Conservation (phyloP, 1,139 yeast genomes). For the Groenewaldozyma sp. region DNA sequence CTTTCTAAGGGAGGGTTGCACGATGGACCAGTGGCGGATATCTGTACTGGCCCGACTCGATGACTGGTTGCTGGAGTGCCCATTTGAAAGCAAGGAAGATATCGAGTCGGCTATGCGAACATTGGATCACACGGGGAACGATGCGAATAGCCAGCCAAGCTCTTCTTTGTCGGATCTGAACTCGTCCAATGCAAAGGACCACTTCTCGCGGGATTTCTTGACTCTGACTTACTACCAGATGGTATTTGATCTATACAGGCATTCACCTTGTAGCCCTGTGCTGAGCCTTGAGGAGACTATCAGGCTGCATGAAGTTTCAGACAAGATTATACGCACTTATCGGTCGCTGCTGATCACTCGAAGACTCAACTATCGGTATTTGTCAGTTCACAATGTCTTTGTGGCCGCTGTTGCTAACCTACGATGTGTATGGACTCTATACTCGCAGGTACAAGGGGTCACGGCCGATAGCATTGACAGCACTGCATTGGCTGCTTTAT, state of each 20-base stretch:
- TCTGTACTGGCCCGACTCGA: background rate
- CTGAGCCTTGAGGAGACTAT: background rate
- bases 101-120: no score
- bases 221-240: slow-evolving; percentile 4
- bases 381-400: slow-evolving; percentile 19
- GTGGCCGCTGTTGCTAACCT: slow-evolving; percentile 10
- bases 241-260: slow-evolving; percentile 5
- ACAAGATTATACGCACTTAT: slow-evolving; percentile 4
- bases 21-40: background rate
- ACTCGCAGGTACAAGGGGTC: slow-evolving; percentile 4
- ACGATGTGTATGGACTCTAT: slow-evolving; percentile 9
- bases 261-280: background rate
- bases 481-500: background rate
- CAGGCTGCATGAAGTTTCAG: background rate
- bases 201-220: slow-evolving; percentile 2
- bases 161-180: no score
- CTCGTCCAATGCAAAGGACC: no score
- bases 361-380: slow-evolving; percentile 14
- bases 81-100: background rate
- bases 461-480: background rate
- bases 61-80: slow-evolving; percentile 1
- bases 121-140: no score
- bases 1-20: background rate
- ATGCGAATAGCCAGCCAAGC: no score
- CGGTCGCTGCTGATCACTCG: slow-evolving; percentile 3